Conservation (phyloP, 2,329 filamentous ascomycete genomes). For the Cercospora berteroae region DNA sequence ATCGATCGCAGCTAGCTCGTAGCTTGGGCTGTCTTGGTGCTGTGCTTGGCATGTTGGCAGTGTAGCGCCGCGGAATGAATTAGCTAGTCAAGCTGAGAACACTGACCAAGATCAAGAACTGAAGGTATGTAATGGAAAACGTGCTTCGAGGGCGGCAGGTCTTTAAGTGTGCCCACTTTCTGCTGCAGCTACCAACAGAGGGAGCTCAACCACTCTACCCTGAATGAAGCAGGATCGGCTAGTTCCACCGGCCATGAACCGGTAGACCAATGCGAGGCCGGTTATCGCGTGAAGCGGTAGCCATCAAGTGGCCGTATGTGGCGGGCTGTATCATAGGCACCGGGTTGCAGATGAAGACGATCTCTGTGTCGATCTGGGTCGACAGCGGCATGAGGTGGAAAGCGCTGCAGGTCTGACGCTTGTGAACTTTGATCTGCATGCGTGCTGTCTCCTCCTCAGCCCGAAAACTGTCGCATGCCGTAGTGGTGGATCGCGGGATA, state of each 20-base stretch:
- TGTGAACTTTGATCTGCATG: background rate
- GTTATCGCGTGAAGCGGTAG: background rate
- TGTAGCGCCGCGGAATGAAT: background rate
- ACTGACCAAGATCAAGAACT: background rate
- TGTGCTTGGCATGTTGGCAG: background rate
- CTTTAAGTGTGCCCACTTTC: background rate
- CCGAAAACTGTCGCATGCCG: background rate
- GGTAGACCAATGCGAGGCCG: background rate
- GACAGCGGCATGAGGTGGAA: background rate
- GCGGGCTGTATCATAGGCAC: background rate
- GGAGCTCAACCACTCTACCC: background rate
- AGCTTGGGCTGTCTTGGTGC: background rate
- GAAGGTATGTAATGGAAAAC: background rate
- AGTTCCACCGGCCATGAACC: background rate
- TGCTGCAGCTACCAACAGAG: background rate
- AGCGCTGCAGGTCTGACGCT: background rate
- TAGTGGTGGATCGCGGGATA: background rate
- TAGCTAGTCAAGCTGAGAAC: background rate
- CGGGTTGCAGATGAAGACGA: background rate
- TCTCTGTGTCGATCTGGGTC: background rate
- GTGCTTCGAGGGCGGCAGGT: background rate
- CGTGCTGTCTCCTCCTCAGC: background rate
- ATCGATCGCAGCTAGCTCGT: conserved; percentile 4
- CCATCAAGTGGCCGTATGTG: background rate
- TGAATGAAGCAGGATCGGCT: background rate